These are phyloP conservation scores for Pythium pyrilobum DNA, from an alignment of 352 stramenopile species.

Conservation along the genomic window DNA sequence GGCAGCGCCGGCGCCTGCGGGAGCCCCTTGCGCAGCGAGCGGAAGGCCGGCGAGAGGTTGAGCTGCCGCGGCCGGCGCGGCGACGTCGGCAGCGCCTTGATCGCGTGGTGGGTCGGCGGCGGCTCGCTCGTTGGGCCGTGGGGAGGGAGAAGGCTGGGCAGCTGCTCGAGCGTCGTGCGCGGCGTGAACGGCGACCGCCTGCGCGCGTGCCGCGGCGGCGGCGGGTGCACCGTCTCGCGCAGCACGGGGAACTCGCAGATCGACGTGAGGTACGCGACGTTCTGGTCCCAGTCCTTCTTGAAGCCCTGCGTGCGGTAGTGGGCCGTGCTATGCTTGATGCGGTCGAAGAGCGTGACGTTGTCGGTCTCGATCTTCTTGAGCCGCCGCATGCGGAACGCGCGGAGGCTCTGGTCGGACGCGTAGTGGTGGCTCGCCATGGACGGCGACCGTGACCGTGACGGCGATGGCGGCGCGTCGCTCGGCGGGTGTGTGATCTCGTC, in stretches of 20 bases:
- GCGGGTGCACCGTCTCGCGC: conserved; percentile 10
- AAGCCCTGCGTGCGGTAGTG: conserved; percentile 63
- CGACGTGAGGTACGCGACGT: conserved; percentile 61
- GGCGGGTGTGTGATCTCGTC: conserved; percentile 14
- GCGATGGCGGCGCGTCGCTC: background rate
- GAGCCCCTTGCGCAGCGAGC: conserved; percentile 63
- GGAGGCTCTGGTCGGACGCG: background rate
- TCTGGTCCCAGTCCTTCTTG: conserved; percentile 58
- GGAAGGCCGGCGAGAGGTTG: conserved; percentile 55
- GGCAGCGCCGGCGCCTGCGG: conserved; percentile 58
- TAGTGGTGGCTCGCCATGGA: background rate
- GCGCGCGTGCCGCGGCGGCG: background rate
- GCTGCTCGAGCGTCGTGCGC: conserved; percentile 12
- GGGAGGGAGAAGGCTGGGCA: conserved; percentile 10
- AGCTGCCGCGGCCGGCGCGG: conserved; percentile 40
- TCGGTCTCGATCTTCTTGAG: conserved; percentile 63
- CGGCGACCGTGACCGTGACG: background rate
- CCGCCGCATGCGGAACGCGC: conserved; percentile 38
- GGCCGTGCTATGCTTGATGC: conserved; percentile 52
- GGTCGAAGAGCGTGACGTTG: conserved; percentile 47
- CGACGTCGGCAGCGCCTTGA: conserved; percentile 51
- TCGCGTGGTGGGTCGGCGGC: conserved; percentile 28
- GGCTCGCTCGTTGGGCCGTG: no score
- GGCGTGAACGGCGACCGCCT: conserved; percentile 14
- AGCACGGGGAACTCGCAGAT: conserved; percentile 60